These are phyloP conservation scores for Coniochaeta sp. DNA, from an alignment of 2,329 filamentous ascomycete species.

Conservation along the genomic window DNA sequence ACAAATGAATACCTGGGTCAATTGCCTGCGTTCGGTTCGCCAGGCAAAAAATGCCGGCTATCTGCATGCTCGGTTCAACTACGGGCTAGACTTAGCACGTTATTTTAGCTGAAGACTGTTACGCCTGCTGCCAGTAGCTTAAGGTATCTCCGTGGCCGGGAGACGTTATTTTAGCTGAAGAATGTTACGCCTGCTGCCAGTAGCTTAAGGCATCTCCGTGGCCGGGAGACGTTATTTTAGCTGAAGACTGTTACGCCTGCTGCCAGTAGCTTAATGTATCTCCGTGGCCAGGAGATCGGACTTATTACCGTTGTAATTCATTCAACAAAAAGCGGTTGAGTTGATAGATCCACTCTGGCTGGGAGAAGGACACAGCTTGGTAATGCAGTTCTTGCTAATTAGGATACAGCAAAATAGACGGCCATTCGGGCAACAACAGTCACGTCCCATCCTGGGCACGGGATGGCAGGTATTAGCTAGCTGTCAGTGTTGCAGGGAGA, in stretches of 20 bases:
- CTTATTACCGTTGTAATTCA: background rate
- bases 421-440: background rate
- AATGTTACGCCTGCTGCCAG: too few species aligned
- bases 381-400: too few species aligned
- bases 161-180: too few species aligned
- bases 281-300: background rate
- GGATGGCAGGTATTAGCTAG: background rate
- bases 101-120: background rate
- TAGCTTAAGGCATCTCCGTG: too few species aligned
- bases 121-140: too few species aligned
- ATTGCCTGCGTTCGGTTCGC: background rate
- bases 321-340: slow-evolving; percentile 1
- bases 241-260: too few species aligned
- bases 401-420: background rate
- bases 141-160: background rate
- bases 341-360: background rate
- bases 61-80: background rate
- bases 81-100: too few species aligned
- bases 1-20: background rate
- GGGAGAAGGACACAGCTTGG: background rate
- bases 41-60: background rate
- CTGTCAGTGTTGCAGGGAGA: background rate
- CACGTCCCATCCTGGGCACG: background rate
- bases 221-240: too few species aligned
- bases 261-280: too few species aligned